Evolutionary conservation across 1,139 yeast genomes (phyloP).

Genomic region (Candida tropicalis): DNA sequence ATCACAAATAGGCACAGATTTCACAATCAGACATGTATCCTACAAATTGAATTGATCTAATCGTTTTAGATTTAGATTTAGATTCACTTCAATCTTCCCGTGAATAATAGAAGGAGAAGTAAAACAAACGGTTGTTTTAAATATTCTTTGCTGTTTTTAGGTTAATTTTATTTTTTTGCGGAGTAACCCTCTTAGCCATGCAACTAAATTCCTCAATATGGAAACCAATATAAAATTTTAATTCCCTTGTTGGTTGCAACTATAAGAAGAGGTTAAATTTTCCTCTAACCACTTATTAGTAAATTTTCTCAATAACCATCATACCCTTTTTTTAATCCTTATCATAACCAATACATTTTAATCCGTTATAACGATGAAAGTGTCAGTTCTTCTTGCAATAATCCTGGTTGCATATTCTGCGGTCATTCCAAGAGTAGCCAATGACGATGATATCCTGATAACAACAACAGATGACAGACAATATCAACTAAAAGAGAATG

Average conservation of each 20-base stretch:
- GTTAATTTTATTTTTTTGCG: neutral
- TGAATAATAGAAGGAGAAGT: no score
- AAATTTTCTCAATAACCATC: no score
- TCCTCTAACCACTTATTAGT: no score
- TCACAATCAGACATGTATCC: no score
- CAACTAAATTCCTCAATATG: neutral
- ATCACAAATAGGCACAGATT: no score
- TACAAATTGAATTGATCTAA: no score
- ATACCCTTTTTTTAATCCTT: no score
- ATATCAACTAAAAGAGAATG: slow-evolving; percentile 4
- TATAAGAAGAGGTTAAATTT: slow-evolving; percentile 1
- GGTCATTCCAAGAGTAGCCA: neutral
- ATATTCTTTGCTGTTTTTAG: neutral
- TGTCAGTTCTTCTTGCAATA: neutral
- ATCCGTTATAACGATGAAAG: neutral
- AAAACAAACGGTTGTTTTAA: no score
- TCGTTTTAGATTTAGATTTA: no score
- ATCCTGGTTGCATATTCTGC: neutral
- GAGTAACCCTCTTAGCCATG: neutral
- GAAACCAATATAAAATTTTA: no score
- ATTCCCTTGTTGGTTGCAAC: no score
- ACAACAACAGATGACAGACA: neutral
- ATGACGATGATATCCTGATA: neutral
- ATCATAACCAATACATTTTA: neutral
- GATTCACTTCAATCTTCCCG: no score